Percentiles rank a stretch among this genome's conserved stretches.
Evolutionary conservation across 768 basidiomycete species (phyloP).

Genomic region (Trametes elegans): DNA sequence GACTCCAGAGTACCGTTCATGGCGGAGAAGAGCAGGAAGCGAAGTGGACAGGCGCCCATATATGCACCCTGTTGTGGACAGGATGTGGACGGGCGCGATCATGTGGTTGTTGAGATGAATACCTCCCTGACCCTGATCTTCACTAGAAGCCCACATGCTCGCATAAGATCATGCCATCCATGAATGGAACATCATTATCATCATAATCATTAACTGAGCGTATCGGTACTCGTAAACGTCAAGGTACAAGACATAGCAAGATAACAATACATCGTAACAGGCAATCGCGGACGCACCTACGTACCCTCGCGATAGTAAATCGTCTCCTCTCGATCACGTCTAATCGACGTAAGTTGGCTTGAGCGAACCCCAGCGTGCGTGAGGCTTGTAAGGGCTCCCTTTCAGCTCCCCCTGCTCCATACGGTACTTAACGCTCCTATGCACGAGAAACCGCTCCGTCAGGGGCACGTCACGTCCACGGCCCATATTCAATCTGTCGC

Average conservation of each 20-base stretch:
- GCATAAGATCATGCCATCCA: too few relatives aligned
- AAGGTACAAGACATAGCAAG: neutral
- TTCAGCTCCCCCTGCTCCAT: slow-evolving; percentile 23
- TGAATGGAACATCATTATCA: neutral
- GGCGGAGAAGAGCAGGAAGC: neutral
- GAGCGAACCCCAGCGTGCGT: slow-evolving; percentile 18
- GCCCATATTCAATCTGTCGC: slow-evolving; percentile 24
- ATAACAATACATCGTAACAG: neutral
- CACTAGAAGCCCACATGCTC: too few relatives aligned
- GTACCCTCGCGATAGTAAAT: neutral
- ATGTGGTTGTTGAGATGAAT: neutral
- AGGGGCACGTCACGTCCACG: slow-evolving; percentile 20
- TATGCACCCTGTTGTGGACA: neutral
- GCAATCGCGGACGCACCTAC: neutral
- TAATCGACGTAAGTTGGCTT: slow-evolving; percentile 7
- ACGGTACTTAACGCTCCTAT: slow-evolving; percentile 26
- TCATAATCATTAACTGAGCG: slow-evolving; percentile 3
- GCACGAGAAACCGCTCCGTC: slow-evolving; percentile 19
- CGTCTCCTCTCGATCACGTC: neutral
- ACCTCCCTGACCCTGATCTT: neutral
- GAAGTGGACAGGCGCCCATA: neutral
- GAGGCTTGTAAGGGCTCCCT: slow-evolving; percentile 30
- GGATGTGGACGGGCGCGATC: too few relatives aligned
- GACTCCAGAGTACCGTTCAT: neutral
- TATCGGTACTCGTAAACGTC: neutral